A percentile compares a stretch with the other conserved stretches of the same genome.
These are phyloP conservation scores for Irpex rosettiformis DNA, from an alignment of 1,284 basidiomycete genomes.

Conservation along the genomic window DNA sequence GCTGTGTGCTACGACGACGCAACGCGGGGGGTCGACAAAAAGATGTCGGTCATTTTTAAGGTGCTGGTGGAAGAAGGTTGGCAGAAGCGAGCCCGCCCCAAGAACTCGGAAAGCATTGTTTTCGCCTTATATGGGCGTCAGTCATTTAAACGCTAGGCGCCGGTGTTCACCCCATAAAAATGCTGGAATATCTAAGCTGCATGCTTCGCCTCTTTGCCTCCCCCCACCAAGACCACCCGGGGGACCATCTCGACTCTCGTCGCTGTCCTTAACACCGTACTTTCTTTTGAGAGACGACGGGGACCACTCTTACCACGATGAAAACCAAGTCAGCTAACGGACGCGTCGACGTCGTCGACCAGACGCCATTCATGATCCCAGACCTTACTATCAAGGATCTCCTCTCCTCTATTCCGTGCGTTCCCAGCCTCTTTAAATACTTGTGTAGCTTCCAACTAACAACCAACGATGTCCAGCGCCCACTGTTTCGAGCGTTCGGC, in stretches of 20 bases:
- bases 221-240: conserved; percentile 1
- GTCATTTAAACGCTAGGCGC: conserved; percentile 2
- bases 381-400: conserved; percentile 85
- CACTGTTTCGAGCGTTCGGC: conserved; percentile 95
- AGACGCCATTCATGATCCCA: conserved; percentile 68
- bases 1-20: not conserved
- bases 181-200: conserved; percentile 3
- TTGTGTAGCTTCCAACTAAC: not conserved
- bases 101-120: not conserved
- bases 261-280: conserved; percentile 7
- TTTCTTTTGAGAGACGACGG: conserved; percentile 1
- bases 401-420: conserved; percentile 84
- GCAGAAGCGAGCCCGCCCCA: not conserved
- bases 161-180: conserved; percentile 16
- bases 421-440: conserved; percentile 17
- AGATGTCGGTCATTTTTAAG: not conserved
- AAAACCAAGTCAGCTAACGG: conserved; percentile 25
- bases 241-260: not conserved
- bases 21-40: too few relatives aligned
- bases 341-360: conserved; percentile 42
- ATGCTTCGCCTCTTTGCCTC: conserved; percentile 10
- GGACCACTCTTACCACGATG: conserved; percentile 20
- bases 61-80: not conserved
- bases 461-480: conserved; percentile 41
- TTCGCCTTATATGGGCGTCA: not conserved